A percentile compares a stretch with the other conserved stretches of the same genome.
phyloP scores from a whole-genome alignment of 257 asterid genomes.

The Asclepias syriaca region DNA sequence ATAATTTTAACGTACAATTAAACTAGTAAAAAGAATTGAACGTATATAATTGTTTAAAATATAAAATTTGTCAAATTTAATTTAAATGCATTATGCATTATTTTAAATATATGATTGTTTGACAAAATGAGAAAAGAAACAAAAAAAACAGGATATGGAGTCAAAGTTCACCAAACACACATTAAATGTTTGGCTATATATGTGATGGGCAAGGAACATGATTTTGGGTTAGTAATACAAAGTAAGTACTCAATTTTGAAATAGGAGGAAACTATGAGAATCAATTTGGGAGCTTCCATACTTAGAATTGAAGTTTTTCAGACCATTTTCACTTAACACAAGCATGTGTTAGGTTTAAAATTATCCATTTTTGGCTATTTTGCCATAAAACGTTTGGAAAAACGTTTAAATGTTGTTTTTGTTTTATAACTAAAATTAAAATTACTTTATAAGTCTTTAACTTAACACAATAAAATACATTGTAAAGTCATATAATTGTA shows the following conservation, averaged over 20 bases:
- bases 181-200: not conserved
- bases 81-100: too few species aligned
- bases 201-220: not conserved
- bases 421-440: too few species aligned
- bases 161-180: not conserved
- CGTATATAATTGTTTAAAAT: too few species aligned
- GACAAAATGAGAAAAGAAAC: too few species aligned
- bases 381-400: not conserved
- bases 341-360: not conserved
- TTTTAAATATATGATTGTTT: too few species aligned
- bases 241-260: not conserved
- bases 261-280: not conserved
- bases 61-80: too few species aligned
- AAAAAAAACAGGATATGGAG: not conserved
- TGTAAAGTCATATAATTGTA: too few species aligned
- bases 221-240: not conserved
- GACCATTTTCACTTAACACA: not conserved
- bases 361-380: not conserved
- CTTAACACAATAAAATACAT: too few species aligned
- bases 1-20: too few species aligned
- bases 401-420: too few species aligned
- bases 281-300: not conserved
- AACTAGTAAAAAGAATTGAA: too few species aligned
- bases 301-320: not conserved
- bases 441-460: too few species aligned